Percentiles rank a stretch among this genome's conserved stretches.
Evolutionary conservation across 106 monocot genomes (phyloP).

Genomic region (Dendrobium catenatum): DNA sequence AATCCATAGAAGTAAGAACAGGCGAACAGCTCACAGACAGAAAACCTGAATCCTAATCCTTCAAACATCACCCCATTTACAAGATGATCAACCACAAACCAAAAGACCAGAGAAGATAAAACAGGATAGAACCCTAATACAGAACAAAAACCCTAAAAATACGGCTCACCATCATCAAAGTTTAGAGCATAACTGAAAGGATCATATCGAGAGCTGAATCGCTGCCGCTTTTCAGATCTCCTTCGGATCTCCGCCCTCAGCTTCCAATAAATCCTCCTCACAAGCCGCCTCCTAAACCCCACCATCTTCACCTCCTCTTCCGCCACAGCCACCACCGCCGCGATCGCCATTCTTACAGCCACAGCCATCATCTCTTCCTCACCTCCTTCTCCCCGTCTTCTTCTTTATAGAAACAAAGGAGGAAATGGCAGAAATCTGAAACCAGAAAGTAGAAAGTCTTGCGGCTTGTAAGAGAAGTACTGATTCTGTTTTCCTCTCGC

Average conservation of each 20-base stretch:
- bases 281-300: conserved; percentile 4
- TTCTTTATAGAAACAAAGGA: not conserved
- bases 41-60: not conserved
- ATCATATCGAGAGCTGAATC: conserved; percentile 20
- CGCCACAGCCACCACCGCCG: not conserved
- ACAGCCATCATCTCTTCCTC: not conserved
- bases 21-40: not conserved
- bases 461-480: not conserved
- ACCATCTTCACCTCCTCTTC: not conserved
- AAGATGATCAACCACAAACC: not conserved
- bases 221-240: not conserved
- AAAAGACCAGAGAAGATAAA: not conserved
- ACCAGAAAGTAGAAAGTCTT: not conserved
- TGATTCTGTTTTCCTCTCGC: not conserved
- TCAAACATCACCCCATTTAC: not conserved
- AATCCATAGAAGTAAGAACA: not conserved
- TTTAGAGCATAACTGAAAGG: conserved; percentile 24
- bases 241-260: conserved; percentile 5
- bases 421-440: not conserved
- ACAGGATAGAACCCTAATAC: not conserved
- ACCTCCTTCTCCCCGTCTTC: not conserved
- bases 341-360: not conserved
- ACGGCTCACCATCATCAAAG: conserved; percentile 10
- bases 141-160: not conserved
- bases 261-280: conserved; percentile 16